A percentile compares a stretch with the other conserved stretches of the same genome.
Conservation (phyloP, 2,329 filamentous ascomycete genomes). For the Aspergillus flavus region DNA sequence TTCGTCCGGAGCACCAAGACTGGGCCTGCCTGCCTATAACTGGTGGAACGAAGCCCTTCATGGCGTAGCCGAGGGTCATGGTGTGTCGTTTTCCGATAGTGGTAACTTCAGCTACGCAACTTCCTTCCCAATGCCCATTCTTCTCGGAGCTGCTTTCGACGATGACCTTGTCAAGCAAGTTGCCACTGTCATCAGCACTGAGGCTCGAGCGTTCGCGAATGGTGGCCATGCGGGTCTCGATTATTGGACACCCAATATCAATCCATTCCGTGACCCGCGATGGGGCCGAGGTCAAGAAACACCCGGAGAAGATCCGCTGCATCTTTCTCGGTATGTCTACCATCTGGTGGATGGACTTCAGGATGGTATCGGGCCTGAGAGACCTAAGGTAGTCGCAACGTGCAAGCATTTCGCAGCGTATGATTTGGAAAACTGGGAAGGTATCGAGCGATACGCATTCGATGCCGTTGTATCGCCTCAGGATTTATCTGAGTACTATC, state of each 20-base stretch:
- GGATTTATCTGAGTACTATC: constrained; percentile 67
- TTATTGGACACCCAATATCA: constrained; percentile 62
- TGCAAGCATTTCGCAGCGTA: constrained; percentile 62
- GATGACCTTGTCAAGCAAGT: constrained; percentile 60
- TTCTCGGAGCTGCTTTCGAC: constrained; percentile 61
- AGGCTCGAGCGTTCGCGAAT: constrained; percentile 66
- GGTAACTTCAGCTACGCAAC: constrained; percentile 58
- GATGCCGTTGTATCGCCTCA: constrained; percentile 40
- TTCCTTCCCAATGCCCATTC: constrained; percentile 64
- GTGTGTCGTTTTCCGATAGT: constrained; percentile 55
- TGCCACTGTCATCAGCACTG: constrained; percentile 54
- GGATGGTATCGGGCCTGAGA: constrained; percentile 34
- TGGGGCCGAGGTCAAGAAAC: constrained; percentile 64
- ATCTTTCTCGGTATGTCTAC: constrained; percentile 17
- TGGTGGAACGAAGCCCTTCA: constrained; percentile 67
- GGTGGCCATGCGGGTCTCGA: constrained; percentile 44
- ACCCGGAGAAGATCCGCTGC: constrained; percentile 48
- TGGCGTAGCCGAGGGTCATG: constrained; percentile 52
- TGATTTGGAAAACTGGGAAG: constrained; percentile 54
- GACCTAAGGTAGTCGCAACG: constrained; percentile 51
- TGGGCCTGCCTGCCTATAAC: constrained; percentile 60
- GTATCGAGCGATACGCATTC: constrained; percentile 38
- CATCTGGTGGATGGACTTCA: constrained; percentile 47
- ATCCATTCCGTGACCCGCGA: constrained; percentile 62
- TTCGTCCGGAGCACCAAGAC: constrained; percentile 52